These are phyloP conservation scores for Psidium friedrichsthalianum DNA, from an alignment of 345 rosid species.

Conservation along the genomic window DNA sequence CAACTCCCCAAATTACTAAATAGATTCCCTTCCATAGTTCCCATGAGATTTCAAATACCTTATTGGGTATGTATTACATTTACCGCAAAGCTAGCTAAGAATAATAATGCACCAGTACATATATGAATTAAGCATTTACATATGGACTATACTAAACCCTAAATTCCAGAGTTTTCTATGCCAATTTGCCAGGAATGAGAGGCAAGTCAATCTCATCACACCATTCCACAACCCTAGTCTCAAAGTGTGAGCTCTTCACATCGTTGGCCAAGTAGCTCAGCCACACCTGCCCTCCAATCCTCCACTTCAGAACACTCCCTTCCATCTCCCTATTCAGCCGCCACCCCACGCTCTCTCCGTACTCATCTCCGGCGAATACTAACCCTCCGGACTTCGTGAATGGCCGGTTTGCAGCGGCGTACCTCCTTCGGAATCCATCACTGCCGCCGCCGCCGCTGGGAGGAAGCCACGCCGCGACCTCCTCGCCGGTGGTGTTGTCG, in stretches of 20 bases:
- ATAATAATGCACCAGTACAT: background rate
- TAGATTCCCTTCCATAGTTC: background rate
- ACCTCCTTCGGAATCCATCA: background rate
- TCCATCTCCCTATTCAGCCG: constrained; percentile 83
- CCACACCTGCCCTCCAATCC: constrained; percentile 74
- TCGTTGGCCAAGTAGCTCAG: constrained; percentile 61
- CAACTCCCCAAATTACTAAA: background rate
- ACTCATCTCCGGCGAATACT: constrained; percentile 66
- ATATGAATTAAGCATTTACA: background rate
- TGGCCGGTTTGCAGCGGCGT: constrained; percentile 22
- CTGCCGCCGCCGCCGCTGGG: background rate
- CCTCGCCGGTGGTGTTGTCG: constrained; percentile 38
- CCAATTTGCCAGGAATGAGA: constrained; percentile 23
- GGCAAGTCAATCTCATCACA: constrained; percentile 87
- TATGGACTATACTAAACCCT: background rate
- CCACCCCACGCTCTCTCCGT: constrained; percentile 63
- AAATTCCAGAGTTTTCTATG: background rate
- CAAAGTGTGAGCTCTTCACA: constrained; percentile 34
- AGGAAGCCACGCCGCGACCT: constrained; percentile 16
- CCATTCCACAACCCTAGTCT: constrained; percentile 83
- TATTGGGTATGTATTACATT: background rate
- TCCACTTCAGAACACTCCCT: constrained; percentile 88
- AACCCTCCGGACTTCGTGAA: constrained; percentile 73
- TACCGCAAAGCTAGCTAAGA: background rate
- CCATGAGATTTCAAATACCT: background rate